A percentile compares a stretch with the other conserved stretches of the same genome.
Evolutionary conservation across 2,329 filamentous ascomycete species (phyloP).

Genomic region (Aspergillus floridensis): DNA sequence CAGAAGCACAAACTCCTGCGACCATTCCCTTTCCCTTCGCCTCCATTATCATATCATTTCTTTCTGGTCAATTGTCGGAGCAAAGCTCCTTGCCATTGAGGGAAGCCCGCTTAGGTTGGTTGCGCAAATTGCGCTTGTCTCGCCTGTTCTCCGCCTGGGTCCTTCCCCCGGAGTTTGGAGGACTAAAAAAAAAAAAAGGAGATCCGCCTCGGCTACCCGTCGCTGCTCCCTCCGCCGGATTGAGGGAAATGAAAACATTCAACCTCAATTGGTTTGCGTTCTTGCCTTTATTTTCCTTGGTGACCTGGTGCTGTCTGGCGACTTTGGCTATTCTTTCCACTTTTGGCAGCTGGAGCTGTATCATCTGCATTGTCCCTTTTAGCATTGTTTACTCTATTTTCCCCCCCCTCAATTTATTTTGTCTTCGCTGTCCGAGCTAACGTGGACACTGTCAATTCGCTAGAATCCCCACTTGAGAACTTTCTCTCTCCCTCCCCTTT

Average conservation of each 20-base stretch:
- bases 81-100: neutral
- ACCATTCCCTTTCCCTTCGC: neutral
- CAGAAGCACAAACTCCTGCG: conserved; percentile 3
- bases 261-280: neutral
- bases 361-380: neutral
- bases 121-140: neutral
- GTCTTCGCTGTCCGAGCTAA: conserved; percentile 8
- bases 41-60: neutral
- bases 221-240: conserved; percentile 6
- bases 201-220: conserved; percentile 8
- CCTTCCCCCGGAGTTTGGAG: neutral
- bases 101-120: neutral
- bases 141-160: neutral
- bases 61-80: neutral
- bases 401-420: neutral
- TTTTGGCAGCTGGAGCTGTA: neutral
- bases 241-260: neutral
- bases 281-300: neutral
- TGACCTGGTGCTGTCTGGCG: neutral
- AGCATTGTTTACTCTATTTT: neutral
- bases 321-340: neutral
- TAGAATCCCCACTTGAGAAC: conserved; percentile 10
- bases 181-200: conserved; percentile 7
- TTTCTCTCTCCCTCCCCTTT: conserved; percentile 1
- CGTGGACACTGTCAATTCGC: conserved; percentile 16